Percentiles rank a stretch among this genome's conserved stretches.
phyloP scores from a whole-genome alignment of 139 green algal species.

The Eudorina sp. region DNA sequence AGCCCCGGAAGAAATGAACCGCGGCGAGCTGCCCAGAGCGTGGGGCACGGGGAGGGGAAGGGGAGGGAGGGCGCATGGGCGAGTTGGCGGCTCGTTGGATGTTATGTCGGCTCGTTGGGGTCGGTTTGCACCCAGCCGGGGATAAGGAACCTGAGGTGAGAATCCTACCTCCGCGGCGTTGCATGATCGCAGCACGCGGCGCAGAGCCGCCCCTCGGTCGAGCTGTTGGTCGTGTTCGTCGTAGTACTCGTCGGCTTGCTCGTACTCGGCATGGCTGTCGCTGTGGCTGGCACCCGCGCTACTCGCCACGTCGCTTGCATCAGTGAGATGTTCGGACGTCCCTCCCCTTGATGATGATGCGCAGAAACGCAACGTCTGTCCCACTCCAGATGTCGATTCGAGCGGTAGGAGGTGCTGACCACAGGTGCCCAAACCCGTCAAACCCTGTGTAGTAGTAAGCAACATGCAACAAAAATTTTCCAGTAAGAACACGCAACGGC shows the following conservation, averaged over 20 bases:
- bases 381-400: too few relatives aligned
- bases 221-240: neutral
- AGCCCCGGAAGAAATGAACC: conserved; percentile 32
- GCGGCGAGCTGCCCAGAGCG: conserved; percentile 15
- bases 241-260: neutral
- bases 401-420: too few relatives aligned
- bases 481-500: too few relatives aligned
- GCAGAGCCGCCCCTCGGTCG: neutral
- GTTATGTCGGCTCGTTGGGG: too few relatives aligned
- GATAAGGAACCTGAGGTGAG: too few relatives aligned
- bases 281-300: neutral
- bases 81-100: neutral
- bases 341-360: too few relatives aligned
- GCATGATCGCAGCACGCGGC: conserved; percentile 23
- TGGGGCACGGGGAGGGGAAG: neutral
- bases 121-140: too few relatives aligned
- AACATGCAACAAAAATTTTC: too few relatives aligned
- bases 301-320: too few relatives aligned
- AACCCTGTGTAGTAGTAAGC: too few relatives aligned
- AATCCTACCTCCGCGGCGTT: conserved; percentile 35
- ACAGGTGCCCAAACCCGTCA: too few relatives aligned
- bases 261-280: neutral
- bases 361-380: too few relatives aligned
- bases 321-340: neutral
- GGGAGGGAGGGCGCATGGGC: neutral